A percentile compares a stretch with the other conserved stretches of the same genome.
Evolutionary conservation across 1,284 basidiomycete genomes (phyloP).

Genomic region (Earliella scabrosa): DNA sequence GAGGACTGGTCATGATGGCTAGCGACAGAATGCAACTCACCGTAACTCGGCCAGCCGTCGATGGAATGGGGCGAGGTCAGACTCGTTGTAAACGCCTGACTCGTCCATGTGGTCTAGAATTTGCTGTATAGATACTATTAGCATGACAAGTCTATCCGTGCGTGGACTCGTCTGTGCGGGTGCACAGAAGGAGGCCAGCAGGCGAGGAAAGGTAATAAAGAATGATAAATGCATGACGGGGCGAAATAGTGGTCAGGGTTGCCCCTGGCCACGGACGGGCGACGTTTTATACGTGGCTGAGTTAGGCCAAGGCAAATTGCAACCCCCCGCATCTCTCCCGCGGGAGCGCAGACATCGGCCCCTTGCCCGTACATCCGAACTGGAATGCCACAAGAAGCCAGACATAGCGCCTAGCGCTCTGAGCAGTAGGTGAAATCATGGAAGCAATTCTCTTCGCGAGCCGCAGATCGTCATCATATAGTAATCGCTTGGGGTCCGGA

Average conservation of each 20-base stretch:
- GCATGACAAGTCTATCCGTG: conserved; percentile 20
- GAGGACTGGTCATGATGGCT: neutral
- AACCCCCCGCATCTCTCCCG: neutral
- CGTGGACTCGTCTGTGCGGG: conserved; percentile 5
- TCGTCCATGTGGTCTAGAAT: conserved; percentile 93
- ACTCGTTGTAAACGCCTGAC: conserved; percentile 90
- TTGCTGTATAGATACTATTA: conserved; percentile 62
- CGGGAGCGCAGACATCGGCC: conserved; percentile 14
- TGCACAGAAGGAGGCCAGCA: conserved; percentile 8
- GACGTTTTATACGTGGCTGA: conserved; percentile 14
- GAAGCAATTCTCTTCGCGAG: conserved; percentile 10
- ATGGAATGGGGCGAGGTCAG: conserved; percentile 86
- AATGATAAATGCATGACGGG: conserved; percentile 22
- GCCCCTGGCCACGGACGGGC: neutral
- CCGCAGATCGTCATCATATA: conserved; percentile 23
- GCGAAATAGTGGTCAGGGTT: conserved; percentile 2
- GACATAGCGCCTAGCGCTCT: conserved; percentile 1
- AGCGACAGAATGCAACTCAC: conserved; percentile 25
- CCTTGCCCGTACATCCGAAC: conserved; percentile 21
- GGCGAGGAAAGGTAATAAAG: conserved; percentile 23
- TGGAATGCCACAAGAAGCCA: conserved; percentile 18
- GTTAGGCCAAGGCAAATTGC: neutral
- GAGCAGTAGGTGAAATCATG: conserved; percentile 7
- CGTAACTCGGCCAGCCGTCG: conserved; percentile 80
- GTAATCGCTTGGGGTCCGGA: conserved; percentile 22